A percentile compares a stretch with the other conserved stretches of the same genome.
These are phyloP conservation scores for Platanthera guangdongensis DNA, from an alignment of 106 monocot genomes.

Conservation along the genomic window DNA sequence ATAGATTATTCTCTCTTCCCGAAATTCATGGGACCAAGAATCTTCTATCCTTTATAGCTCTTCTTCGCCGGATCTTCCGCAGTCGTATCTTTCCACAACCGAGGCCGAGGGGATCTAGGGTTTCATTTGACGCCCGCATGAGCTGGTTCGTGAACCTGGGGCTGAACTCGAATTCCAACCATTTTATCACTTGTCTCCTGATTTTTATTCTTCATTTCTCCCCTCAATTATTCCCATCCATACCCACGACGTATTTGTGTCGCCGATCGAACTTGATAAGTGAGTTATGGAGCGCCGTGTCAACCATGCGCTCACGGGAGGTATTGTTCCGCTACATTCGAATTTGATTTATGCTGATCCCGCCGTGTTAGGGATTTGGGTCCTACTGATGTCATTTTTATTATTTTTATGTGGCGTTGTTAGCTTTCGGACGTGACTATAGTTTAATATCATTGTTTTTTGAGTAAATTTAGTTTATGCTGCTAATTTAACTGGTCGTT, in stretches of 20 bases:
- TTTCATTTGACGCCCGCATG: constrained; percentile 48
- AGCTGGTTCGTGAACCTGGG: constrained; percentile 76
- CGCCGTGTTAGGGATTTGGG: not conserved
- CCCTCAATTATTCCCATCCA: constrained; percentile 43
- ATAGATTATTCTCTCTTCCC: not conserved
- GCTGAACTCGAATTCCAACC: constrained; percentile 75
- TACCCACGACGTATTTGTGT: constrained; percentile 37
- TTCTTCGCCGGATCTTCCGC: not conserved
- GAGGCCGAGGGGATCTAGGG: constrained; percentile 12
- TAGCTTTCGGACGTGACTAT: not conserved
- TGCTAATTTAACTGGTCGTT: not conserved
- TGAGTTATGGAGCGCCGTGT: constrained; percentile 41
- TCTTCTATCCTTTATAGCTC: not conserved
- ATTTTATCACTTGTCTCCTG: constrained; percentile 81
- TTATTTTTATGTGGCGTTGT: not conserved
- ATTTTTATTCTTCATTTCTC: constrained; percentile 76
- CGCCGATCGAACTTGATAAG: constrained; percentile 18
- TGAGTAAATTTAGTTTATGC: not conserved
- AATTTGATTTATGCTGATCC: not conserved
- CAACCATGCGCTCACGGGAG: constrained; percentile 14
- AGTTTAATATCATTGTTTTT: not conserved
- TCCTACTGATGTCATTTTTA: not conserved
- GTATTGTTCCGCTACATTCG: constrained; percentile 1
- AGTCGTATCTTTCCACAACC: not conserved
- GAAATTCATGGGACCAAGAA: not conserved